phyloP scores from a whole-genome alignment of 306 rosid species.

The Luffa acutangula region DNA sequence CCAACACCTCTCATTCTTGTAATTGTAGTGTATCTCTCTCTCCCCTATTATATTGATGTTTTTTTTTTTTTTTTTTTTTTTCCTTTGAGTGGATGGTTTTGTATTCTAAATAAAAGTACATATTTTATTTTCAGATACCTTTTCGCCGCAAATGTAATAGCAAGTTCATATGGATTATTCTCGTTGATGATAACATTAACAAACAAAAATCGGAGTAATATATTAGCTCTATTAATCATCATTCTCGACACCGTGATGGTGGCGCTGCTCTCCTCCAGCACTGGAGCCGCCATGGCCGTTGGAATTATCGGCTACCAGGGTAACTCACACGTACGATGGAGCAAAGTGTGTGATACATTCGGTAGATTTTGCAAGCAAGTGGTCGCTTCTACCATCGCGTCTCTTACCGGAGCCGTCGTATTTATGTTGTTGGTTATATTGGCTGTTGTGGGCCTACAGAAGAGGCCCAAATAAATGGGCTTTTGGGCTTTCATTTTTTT shows the following conservation, averaged over 20 bases:
- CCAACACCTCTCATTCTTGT: too few relatives aligned
- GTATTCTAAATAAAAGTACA: too few relatives aligned
- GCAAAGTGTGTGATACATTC: conserved; percentile 53
- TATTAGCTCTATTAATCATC: conserved; percentile 3
- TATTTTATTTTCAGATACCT: conserved; percentile 32
- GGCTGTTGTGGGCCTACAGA: conserved; percentile 20
- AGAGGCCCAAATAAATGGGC: conserved; percentile 3
- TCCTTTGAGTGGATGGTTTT: too few relatives aligned
- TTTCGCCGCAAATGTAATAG: conserved; percentile 41
- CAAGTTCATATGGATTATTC: conserved; percentile 41
- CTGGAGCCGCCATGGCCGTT: conserved; percentile 37
- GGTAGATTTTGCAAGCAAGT: conserved; percentile 40
- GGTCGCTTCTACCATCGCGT: conserved; percentile 22
- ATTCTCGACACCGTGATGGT: conserved; percentile 38
- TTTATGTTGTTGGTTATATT: conserved; percentile 32
- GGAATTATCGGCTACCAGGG: conserved; percentile 52
- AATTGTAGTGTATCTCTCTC: too few relatives aligned
- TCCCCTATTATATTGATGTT: too few relatives aligned
- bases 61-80: too few relatives aligned
- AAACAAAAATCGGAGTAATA: conserved; percentile 19
- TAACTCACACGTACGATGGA: conserved; percentile 62
- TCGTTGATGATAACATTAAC: conserved; percentile 19
- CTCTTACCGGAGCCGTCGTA: conserved; percentile 32
- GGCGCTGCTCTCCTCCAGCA: conserved; percentile 55
- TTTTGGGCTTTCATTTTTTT: neutral